Evolutionary conservation across 2,329 filamentous ascomycete species (phyloP).

Genomic region (Aureobasidium sp.): DNA sequence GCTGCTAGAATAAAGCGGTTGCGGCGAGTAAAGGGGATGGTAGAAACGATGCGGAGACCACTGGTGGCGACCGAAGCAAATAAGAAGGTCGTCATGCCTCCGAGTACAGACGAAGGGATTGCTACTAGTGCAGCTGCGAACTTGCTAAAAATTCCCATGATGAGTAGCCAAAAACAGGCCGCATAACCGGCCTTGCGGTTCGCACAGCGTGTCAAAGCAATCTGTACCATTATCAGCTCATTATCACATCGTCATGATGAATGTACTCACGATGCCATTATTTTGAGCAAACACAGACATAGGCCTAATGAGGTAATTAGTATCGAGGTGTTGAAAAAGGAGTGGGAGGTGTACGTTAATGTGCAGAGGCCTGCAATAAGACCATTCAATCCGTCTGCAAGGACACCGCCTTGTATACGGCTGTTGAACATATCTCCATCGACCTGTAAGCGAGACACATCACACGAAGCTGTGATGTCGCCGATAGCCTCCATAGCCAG

Average conservation of each 20-base stretch:
- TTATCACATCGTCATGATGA: background rate
- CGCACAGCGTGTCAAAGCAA: conserved; percentile 72
- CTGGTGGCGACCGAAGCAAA: conserved; percentile 71
- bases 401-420: conserved; percentile 69
- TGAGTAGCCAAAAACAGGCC: conserved; percentile 66
- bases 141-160: conserved; percentile 79
- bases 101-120: conserved; percentile 53
- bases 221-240: background rate
- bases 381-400: conserved; percentile 72
- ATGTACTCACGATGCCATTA: conserved; percentile 48
- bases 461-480: conserved; percentile 68
- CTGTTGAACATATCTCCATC: conserved; percentile 66
- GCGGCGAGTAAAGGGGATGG: conserved; percentile 66
- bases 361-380: conserved; percentile 70
- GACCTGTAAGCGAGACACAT: conserved; percentile 69
- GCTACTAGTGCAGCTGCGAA: conserved; percentile 73
- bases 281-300: conserved; percentile 66
- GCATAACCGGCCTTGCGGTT: conserved; percentile 75
- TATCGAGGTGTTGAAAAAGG: background rate
- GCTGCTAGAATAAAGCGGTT: conserved; percentile 78
- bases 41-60: conserved; percentile 67
- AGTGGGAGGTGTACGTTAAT: conserved; percentile 44
- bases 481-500: conserved; percentile 68
- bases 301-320: background rate
- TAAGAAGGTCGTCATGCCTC: conserved; percentile 63